Evolutionary conservation across 2,329 filamentous ascomycete genomes (phyloP), one percentile per base, ranked within the genome.

Genomic region (Ceratocystiopsis sp.): DNA sequence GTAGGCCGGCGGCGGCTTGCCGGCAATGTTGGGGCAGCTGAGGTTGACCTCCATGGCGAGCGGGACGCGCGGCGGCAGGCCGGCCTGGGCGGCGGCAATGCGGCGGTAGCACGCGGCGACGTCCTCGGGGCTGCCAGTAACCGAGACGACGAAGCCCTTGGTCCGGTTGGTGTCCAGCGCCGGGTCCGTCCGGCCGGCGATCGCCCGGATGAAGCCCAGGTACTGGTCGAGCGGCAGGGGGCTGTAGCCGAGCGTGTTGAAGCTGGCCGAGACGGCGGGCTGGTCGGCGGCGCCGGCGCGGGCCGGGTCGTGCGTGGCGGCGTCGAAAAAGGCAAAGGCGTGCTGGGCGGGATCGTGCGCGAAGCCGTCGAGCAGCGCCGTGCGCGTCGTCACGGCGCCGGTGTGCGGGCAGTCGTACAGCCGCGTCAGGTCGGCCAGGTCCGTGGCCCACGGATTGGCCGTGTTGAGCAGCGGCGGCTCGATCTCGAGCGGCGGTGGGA

Each of bases 171-270:
- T 42, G 33, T 35, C 50, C 47, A 4, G 16, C 8, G 3, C 32
- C 46, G 42, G n/a, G 42, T 32, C 6, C 36, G 38, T n/a, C 50
- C 35, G 16, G n/a, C 2, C 11, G 5, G 63, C 58, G 25, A 78
- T 65, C 25, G 67, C 61, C 14, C 60, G 52, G 45, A 83, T 63
- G 43, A 72, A 73, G 1, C 48, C 49, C 0, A 86, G 63, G 46
- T 85, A 86, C 13, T 61, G 58, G 11, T 61, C 52, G 0, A 87
- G 64, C 0, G 69, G 60, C 15, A 75, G 58, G 0, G 81, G 82
- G 48, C 76, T 82, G 58, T 87, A 89, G 5, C 82, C 83, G 2
- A 85, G 63, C 0, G 73, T 84, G 55, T 89, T 87, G 42, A 86
- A 55, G 42, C 67, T 73, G 3, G 65, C 67, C 35, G 53, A 61